These are phyloP conservation scores for Galerina sulciceps DNA, from an alignment of 768 basidiomycete genomes.

Conservation along the genomic window DNA sequence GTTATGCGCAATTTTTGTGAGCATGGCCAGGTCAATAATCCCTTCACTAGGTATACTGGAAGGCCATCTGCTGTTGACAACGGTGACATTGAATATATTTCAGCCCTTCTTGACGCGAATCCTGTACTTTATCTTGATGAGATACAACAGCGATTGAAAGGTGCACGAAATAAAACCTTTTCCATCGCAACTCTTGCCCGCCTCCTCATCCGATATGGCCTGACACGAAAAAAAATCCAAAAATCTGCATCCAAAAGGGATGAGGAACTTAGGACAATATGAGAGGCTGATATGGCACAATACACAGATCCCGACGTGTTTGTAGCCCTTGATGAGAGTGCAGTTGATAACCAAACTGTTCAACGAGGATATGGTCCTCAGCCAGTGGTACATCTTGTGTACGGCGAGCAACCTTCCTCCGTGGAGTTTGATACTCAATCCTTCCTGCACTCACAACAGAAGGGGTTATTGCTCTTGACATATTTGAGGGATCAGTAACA, in stretches of 20 bases:
- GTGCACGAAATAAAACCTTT: slow-evolving; percentile 21
- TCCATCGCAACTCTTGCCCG: slow-evolving; percentile 34
- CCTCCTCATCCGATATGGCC: slow-evolving; percentile 19
- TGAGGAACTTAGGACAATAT: slow-evolving; percentile 26
- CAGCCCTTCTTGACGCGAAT: slow-evolving; percentile 22
- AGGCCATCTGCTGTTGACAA: background rate
- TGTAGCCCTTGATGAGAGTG: slow-evolving; percentile 32
- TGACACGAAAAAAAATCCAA: slow-evolving; percentile 29
- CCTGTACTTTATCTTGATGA: slow-evolving; percentile 36
- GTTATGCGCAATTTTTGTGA: slow-evolving; percentile 13
- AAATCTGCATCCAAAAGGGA: slow-evolving; percentile 30
- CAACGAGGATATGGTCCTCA: slow-evolving; percentile 26
- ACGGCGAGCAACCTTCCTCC: slow-evolving; percentile 23
- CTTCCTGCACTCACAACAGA: slow-evolving; percentile 30
- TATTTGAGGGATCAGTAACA: slow-evolving; percentile 35
- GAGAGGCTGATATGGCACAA: slow-evolving; percentile 9
- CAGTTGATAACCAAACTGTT: slow-evolving; percentile 29
- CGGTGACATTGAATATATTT: slow-evolving; percentile 25
- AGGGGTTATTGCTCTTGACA: slow-evolving; percentile 29
- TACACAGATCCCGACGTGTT: slow-evolving; percentile 20
- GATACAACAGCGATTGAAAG: slow-evolving; percentile 28
- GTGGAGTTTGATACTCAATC: slow-evolving; percentile 26
- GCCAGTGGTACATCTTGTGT: slow-evolving; percentile 27
- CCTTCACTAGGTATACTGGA: background rate
- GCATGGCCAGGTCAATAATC: slow-evolving; percentile 5